A percentile compares a stretch with the other conserved stretches of the same genome.
Conservation (phyloP, 805 yeast species). For the Komagataella kurtzmanii region DNA sequence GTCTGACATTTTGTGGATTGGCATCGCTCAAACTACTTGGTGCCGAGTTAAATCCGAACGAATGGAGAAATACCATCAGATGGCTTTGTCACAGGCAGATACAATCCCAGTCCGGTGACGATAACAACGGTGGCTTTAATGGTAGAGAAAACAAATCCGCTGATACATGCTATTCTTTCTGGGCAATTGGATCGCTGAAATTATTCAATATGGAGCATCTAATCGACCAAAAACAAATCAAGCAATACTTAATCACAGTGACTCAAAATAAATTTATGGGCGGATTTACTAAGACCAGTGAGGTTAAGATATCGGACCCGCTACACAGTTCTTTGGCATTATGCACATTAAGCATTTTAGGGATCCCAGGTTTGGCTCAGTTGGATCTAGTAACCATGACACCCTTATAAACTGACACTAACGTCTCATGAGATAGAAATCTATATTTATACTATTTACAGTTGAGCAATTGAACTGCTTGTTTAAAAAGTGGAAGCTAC, state of each 20-base stretch:
- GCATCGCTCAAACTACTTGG: constrained; percentile 37
- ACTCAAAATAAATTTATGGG: constrained; percentile 59
- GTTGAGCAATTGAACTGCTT: neutral
- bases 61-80: constrained; percentile 26
- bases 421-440: neutral
- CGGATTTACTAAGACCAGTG: constrained; percentile 59
- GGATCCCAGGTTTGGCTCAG: neutral
- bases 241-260: constrained; percentile 29
- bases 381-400: neutral
- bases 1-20: constrained; percentile 76
- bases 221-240: constrained; percentile 21
- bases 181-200: constrained; percentile 54
- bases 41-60: constrained; percentile 6
- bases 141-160: constrained; percentile 78
- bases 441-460: neutral
- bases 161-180: constrained; percentile 83
- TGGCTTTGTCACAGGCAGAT: constrained; percentile 63
- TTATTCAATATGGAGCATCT: constrained; percentile 21
- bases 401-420: neutral
- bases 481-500: constrained; percentile 2
- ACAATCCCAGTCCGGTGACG: constrained; percentile 22
- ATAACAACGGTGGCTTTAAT: constrained; percentile 68
- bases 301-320: constrained; percentile 50
- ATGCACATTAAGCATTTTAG: constrained; percentile 24
- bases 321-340: constrained; percentile 53